Evolutionary conservation across 345 rosid genomes (phyloP), one percentile per base, ranked within the genome.

Genomic region (Brassica nigra): DNA sequence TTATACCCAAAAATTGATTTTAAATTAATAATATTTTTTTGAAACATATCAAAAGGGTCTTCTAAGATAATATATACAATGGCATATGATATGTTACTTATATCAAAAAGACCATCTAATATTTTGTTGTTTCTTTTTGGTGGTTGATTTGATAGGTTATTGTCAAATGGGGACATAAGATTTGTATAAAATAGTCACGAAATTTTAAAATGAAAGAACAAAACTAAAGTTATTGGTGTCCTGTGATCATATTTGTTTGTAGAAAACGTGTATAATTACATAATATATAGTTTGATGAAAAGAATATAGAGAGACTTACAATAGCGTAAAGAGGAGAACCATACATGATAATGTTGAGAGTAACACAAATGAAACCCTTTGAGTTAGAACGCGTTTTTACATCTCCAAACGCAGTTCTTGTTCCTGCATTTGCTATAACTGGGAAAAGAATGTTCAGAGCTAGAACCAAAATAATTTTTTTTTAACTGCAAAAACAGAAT

Each of bases 301-400:
- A 49, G 16, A 42, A 64, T 4, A 12, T 31, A 20, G 12, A 58
- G 34, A 77, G 59, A 81, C 75, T 79, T 86, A 92, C 95, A 87
- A 90, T 87, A 34, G 86, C 95, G 5, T 92, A 88, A 31, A 90
- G 86, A 86, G 97, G 97, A 3, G 97, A 90, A 20, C 85, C 97
- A 75, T 92, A 92, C 92, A 89, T 90, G 66, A 90, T 27, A 31
- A 90, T 83, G 73, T 89, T 88, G 42, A 92, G 90, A n/a, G 83
- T 89, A 0, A 90, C 84, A 73, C 90, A 62, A 68, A 90, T 64
- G 73, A 91, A 84, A 6, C 98, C 97, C 30, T 87, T 77, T 3
- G 84, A 90, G 70, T 74, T 80, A 20, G 88, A 86, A 39, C 91
- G 82, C 33, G 70, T 49, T 15, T 88, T 83, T 64, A 89, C 97